phyloP scores from a whole-genome alignment of 1,284 basidiomycete species.

The Heterobasidion occidentale region DNA sequence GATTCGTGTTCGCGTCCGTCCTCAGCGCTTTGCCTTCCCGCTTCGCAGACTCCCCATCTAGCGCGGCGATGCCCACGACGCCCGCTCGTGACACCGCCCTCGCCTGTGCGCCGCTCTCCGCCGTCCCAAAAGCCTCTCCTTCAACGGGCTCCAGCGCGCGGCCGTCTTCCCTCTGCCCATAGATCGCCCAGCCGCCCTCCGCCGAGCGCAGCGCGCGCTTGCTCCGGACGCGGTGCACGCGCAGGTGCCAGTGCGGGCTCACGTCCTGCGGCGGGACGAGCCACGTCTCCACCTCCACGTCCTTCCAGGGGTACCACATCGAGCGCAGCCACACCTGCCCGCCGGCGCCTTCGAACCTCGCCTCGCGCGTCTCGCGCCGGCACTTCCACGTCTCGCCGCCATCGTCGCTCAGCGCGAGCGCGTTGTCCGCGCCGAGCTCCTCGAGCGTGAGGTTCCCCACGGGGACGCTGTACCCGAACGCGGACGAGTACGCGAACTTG shows the following conservation, averaged over 20 bases:
- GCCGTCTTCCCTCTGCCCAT: slow-evolving; percentile 59
- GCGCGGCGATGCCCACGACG: slow-evolving; percentile 52
- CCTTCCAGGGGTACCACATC: slow-evolving; percentile 70
- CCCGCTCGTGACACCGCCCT: slow-evolving; percentile 56
- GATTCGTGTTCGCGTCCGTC: slow-evolving; percentile 67
- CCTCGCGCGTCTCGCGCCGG: slow-evolving; percentile 54
- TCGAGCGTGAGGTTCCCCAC: slow-evolving; percentile 63
- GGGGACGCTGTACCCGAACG: slow-evolving; percentile 72
- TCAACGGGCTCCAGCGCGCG: slow-evolving; percentile 43
- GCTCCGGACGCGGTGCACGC: slow-evolving; percentile 56
- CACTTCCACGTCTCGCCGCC: slow-evolving; percentile 66
- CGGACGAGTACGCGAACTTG: slow-evolving; percentile 67
- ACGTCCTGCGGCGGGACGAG: slow-evolving; percentile 52
- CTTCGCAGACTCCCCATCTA: slow-evolving; percentile 21
- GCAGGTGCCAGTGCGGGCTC: slow-evolving; percentile 60
- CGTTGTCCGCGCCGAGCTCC: slow-evolving; percentile 63
- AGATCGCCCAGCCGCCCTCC: slow-evolving; percentile 67
- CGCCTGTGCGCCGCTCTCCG: slow-evolving; percentile 34
- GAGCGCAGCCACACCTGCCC: slow-evolving; percentile 46
- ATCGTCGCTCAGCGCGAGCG: slow-evolving; percentile 62
- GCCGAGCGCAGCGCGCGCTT: slow-evolving; percentile 45
- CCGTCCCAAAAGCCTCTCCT: slow-evolving; percentile 39
- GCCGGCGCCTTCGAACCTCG: slow-evolving; percentile 41
- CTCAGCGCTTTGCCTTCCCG: slow-evolving; percentile 44
- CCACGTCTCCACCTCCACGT: slow-evolving; percentile 71